Evolutionary conservation across 495 filamentous ascomycete species (phyloP), one percentile per base, ranked within the genome.

Genomic region (Aspergillus homomorphus): DNA sequence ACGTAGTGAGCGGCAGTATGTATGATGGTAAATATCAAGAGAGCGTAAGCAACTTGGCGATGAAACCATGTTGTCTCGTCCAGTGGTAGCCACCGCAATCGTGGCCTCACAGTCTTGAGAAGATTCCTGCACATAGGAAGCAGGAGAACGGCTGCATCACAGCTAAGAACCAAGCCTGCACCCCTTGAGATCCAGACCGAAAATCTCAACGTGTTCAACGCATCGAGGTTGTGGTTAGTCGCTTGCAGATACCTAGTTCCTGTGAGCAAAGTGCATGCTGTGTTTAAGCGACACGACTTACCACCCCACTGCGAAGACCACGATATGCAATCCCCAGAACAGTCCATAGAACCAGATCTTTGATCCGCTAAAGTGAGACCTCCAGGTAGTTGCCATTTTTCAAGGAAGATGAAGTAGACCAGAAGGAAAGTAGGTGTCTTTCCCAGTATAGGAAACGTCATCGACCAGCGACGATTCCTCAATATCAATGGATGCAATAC

Each of bases 51-150:
- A 18, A 96, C 85, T 72, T 99, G 94, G 38, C 95, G 83, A 79
- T 99, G 94, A 67, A 98, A 96, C 91, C 91, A 99, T 64, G 91
- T 84, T 23, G 89, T 91, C 73, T 99, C 94, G 66, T 99, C 94
- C 12, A 99, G 81, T 8, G 95, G 93, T 15, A 98, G 69, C 78
- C 87, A 96, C 69, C 84, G 80, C 61, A 97, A 76, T 80, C 94
- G 95, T 16, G 94, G 94, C 62, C 94, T 84, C 53, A 98, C 70
- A 65, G 82, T 87, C 68, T 89, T 81, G 50, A 99, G 78, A 21
- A 97, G 71, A 63, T 91, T 99, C 60, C 94, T 80, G 80, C 95
- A 98, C 83, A 98, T 96, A 9, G 94, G 94, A 54, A 98, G 75
- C 24, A 98, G 68, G 67, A 99, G 96, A 61, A 99, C 73, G 43